These are phyloP conservation scores for Lojkania enalia DNA, from an alignment of 2,329 filamentous ascomycete genomes.

Conservation along the genomic window DNA sequence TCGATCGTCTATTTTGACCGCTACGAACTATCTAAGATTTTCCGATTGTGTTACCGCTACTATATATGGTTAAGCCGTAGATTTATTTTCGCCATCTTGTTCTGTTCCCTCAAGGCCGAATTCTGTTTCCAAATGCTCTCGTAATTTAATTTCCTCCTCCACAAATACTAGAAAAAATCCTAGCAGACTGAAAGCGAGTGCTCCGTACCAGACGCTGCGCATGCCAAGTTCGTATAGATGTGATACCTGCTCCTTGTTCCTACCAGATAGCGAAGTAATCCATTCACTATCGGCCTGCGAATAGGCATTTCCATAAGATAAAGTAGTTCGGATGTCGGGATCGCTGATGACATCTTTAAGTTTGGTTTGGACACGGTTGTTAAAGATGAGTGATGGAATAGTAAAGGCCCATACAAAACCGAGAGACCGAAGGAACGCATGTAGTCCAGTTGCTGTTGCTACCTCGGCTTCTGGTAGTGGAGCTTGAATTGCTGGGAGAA, in stretches of 20 bases:
- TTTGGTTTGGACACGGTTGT: too few species aligned
- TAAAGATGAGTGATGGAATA: conserved; percentile 10
- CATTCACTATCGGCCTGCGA: neutral
- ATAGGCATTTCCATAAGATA: neutral
- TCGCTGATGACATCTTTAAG: neutral
- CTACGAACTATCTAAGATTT: too few species aligned
- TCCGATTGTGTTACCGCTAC: too few species aligned
- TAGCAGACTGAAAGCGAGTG: neutral
- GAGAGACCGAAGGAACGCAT: conserved; percentile 11
- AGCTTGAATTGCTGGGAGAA: conserved; percentile 9
- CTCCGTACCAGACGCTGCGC: neutral
- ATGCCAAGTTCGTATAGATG: neutral
- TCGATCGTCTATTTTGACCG: too few species aligned
- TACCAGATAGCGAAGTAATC: neutral
- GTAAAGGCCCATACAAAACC: conserved; percentile 15
- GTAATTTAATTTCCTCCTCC: neutral
- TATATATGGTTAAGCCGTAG: too few species aligned
- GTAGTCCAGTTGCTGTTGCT: conserved; percentile 11
- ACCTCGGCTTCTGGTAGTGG: conserved; percentile 10
- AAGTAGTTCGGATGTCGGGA: neutral
- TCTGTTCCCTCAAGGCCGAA: too few species aligned
- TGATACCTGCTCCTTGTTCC: neutral
- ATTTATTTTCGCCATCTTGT: too few species aligned
- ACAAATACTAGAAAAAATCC: neutral
- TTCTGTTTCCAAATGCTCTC: neutral